Base-by-base conservation (phyloP, 1,284 basidiomycete genomes). In the Earliella scabrosa region DNA sequence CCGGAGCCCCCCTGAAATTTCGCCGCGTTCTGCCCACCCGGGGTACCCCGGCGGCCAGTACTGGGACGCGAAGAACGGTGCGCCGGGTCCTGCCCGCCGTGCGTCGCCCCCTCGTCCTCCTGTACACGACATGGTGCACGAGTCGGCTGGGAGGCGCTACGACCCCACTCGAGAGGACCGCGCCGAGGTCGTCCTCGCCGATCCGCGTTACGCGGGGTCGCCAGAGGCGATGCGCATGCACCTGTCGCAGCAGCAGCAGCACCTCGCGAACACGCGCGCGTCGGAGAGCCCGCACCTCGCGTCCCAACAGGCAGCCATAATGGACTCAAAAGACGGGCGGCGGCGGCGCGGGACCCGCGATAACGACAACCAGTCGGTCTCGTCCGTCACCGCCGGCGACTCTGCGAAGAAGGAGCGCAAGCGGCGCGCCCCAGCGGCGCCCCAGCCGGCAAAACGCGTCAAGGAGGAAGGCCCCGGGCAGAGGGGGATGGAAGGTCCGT, bases 21-120 rank as follows among this genome's bases (percentile, higher is more conserved):
- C 85, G 0, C 85, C 86, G 10, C 78, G 82, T 21, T 75, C 77
- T 14, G 69, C 74, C 0, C 84, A 82, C 46, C 64, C 64, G 9
- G 60, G 52, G 0, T 67, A 63, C 31, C 58, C 55, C 9, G 47
- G 46, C 35, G 27, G 34, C 3, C 56, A 50, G 41, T 67, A 69
- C 49, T 71, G 69, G 71, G 69, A 72, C 41, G 43, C 63, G 45
- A 58, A 59, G 52, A 46, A 54, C 23, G 52, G 57, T n/a, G 52
- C 48, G 11, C 52, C 61, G 8, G 63, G 61, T 14, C 64, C 63
- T 20, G 64, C 55, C 21, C 50, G 63, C 21, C 43, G 52, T 52
- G 54, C 59, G 56, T 58, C 68, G 18, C 60, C 60, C 2, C 52
- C 55, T n/a, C 63, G 64, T n/a, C 56, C 61, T 5, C 51, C 66